Evolutionary conservation across 164 flowering plant species (phyloP).

Genomic region (Sedum album): DNA sequence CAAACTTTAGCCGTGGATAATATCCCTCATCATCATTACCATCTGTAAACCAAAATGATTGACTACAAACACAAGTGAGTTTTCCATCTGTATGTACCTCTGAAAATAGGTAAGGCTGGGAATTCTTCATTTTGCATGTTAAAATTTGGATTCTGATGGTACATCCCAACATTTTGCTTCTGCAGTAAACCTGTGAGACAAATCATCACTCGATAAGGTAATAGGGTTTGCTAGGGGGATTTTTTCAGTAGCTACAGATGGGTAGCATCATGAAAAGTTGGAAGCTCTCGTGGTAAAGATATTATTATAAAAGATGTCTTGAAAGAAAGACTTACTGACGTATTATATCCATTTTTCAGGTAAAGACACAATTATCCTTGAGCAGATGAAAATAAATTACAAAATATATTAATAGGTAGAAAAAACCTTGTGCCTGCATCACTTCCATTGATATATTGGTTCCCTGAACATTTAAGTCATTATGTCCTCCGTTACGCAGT

Average conservation of each 20-base stretch:
- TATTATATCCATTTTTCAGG: not conserved
- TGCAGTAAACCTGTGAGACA: constrained; percentile 26
- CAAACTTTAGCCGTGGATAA: not conserved
- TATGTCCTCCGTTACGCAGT: constrained; percentile 19
- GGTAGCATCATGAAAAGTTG: not conserved
- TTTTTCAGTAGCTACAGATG: not conserved
- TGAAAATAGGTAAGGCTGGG: constrained; percentile 39
- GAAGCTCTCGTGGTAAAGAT: not conserved
- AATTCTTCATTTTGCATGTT: constrained; percentile 47
- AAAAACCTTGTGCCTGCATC: constrained; percentile 35
- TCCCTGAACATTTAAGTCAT: constrained; percentile 24
- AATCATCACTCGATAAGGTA: not conserved
- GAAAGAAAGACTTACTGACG: not conserved
- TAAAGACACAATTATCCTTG: not conserved
- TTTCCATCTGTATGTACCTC: constrained; percentile 20
- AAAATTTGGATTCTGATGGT: constrained; percentile 37
- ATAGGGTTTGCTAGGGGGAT: not conserved
- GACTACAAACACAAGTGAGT: not conserved
- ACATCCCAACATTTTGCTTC: constrained; percentile 30
- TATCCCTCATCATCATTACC: not conserved
- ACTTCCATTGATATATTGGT: constrained; percentile 29
- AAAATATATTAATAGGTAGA: not conserved
- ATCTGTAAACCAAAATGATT: not conserved
- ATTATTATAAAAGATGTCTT: not conserved
- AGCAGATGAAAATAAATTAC: not conserved